Conservation (phyloP, 176 grass and related monocot species). For the Chrysopogon serrulatus region DNA sequence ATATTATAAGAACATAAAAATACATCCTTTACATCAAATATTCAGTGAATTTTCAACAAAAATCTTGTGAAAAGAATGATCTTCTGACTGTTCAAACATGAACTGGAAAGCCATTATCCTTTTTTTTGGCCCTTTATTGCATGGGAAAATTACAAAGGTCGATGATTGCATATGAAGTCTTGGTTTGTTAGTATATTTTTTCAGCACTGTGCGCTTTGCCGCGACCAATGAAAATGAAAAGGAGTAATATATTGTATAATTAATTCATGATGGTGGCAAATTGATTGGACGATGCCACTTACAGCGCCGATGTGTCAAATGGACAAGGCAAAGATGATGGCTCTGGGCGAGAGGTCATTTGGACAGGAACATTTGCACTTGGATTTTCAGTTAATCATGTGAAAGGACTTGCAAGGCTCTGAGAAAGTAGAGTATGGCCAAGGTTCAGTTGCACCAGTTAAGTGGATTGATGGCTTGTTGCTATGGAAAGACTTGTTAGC, state of each 20-base stretch:
- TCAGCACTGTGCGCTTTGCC: neutral
- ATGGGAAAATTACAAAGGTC: neutral
- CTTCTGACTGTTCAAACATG: neutral
- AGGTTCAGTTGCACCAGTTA: constrained; percentile 16
- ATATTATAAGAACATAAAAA: neutral
- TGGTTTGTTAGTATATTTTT: neutral
- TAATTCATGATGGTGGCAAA: constrained; percentile 2
- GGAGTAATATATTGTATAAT: neutral
- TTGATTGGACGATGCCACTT: constrained; percentile 4
- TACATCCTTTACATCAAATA: neutral
- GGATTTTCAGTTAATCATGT: constrained; percentile 13
- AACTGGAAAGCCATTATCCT: neutral
- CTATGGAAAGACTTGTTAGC: neutral
- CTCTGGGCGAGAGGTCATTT: neutral
- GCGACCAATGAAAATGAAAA: neutral
- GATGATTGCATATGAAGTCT: neutral
- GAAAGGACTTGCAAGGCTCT: neutral
- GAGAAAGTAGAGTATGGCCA: constrained; percentile 15
- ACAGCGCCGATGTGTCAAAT: neutral
- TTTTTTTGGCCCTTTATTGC: neutral
- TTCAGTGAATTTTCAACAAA: neutral
- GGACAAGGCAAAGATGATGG: constrained; percentile 3
- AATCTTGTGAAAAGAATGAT: neutral
- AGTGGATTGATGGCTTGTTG: constrained; percentile 4
- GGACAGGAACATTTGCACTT: constrained; percentile 3